Conservation (phyloP, 2,329 filamentous ascomycete genomes). For the Alternaria sp. region DNA sequence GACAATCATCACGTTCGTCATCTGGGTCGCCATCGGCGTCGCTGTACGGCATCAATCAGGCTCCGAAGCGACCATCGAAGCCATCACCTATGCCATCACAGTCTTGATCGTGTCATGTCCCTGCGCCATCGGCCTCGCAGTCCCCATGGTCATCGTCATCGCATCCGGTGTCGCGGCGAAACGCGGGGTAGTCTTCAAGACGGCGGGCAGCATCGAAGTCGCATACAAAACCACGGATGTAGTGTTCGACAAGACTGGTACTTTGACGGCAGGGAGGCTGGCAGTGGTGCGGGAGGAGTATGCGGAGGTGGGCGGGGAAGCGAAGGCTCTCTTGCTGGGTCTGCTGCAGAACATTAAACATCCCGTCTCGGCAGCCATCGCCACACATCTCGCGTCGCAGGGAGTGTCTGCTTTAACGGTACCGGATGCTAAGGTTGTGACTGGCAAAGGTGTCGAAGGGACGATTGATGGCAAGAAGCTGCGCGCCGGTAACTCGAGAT, state of each 20-base stretch:
- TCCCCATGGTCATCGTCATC: constrained; percentile 81
- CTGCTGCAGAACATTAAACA: constrained; percentile 56
- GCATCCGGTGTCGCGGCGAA: constrained; percentile 70
- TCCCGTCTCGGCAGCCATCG: constrained; percentile 60
- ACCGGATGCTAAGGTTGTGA: constrained; percentile 42
- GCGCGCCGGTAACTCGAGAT: constrained; percentile 57
- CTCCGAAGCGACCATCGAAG: constrained; percentile 61
- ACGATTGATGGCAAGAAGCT: constrained; percentile 35
- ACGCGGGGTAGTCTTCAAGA: constrained; percentile 73
- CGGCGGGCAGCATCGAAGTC: constrained; percentile 66
- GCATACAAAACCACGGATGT: constrained; percentile 68
- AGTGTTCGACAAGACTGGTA: constrained; percentile 83
- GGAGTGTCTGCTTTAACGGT: constrained; percentile 8
- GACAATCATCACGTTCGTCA: constrained; percentile 64
- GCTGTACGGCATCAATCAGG: constrained; percentile 42
- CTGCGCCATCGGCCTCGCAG: constrained; percentile 76
- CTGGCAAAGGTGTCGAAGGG: constrained; percentile 55
- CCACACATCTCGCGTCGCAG: constrained; percentile 48
- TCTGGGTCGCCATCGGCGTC: constrained; percentile 69
- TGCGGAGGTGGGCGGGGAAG: constrained; percentile 9
- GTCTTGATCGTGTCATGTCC: constrained; percentile 80
- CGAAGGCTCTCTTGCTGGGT: constrained; percentile 39
- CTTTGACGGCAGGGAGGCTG: constrained; percentile 67
- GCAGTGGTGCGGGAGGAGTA: constrained; percentile 42
- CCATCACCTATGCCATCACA: constrained; percentile 75